Evolutionary conservation across 768 basidiomycete genomes (phyloP), one percentile per base, ranked within the genome.

Genomic region (Termitomyces eurrhizus): DNA sequence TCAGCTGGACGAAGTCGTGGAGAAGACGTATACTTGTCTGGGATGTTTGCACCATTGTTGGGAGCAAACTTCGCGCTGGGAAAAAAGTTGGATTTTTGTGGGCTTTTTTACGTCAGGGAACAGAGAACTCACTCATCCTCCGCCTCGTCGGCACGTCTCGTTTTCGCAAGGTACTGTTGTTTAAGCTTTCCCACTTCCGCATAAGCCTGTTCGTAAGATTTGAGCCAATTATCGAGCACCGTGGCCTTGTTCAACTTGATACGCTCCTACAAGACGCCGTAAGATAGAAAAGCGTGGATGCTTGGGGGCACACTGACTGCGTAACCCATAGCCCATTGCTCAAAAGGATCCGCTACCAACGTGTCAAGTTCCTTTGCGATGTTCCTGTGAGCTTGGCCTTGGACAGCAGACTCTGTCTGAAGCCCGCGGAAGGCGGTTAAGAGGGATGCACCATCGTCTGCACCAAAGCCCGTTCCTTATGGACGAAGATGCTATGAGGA

Each of bases 61-160:
- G 94, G 94, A 7, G 93, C 92, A 68, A 96, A 96, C 68, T 92
- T 93, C 45, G 84, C 91, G 71, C 94, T 96, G 68, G 6, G 55
- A 18, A 57, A 59, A 59, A 35, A 50, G 49, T 46, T 60, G 42
- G 9, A 35, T 52, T 42, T 46, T 24, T 35, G 13, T 32, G 33
- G 35, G 41, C 16, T 44, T 11, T 4, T 4, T 37, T 29, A 49
- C 52, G 26, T 44, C 35, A 58, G 6, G 33, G 49, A 60, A 62
- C 63, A 58, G 62, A 42, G 35, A 33, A 79, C 93, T 68, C 73
- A 96, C 95, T 96, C 94, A 70, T 97, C 95, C 70, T 93, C 93
- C 8, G 89, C 88, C 69, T 97, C 95, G 66, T 97, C 95, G 16
- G 95, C 94, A 44, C 84, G 83, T 57, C 92, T 84, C 0, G 84